A percentile compares a stretch with the other conserved stretches of the same genome.
phyloP scores from a whole-genome alignment of 1,139 yeast genomes.

The Tardiomyces depauwii region DNA sequence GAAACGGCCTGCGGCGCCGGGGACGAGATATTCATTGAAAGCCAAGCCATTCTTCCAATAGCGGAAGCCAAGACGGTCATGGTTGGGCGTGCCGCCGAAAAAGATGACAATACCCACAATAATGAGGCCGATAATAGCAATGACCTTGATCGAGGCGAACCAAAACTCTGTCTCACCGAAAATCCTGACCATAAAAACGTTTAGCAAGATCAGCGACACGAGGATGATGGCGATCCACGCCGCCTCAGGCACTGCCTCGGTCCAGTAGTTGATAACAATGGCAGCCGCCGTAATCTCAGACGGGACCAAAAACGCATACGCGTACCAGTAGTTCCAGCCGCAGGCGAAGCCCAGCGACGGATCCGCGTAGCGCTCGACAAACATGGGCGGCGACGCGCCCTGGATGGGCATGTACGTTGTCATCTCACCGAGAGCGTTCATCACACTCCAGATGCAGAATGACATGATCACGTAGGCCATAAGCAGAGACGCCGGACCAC shows the following conservation, averaged over 20 bases:
- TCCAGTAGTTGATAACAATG: slow-evolving; percentile 57
- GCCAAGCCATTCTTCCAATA: slow-evolving; percentile 59
- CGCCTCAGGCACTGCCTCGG: slow-evolving; percentile 26
- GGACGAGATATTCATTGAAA: slow-evolving; percentile 37
- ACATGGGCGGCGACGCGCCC: slow-evolving; percentile 62
- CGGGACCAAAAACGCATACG: slow-evolving; percentile 71
- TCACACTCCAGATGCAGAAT: slow-evolving; percentile 59
- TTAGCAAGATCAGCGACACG: slow-evolving; percentile 41
- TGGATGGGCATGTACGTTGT: slow-evolving; percentile 73
- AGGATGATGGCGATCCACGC: slow-evolving; percentile 59
- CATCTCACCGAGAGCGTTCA: slow-evolving; percentile 79
- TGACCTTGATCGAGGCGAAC: slow-evolving; percentile 47
- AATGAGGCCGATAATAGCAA: slow-evolving; percentile 55
- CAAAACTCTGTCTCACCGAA: slow-evolving; percentile 68
- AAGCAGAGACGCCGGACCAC: slow-evolving; percentile 73
- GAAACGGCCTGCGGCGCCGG: slow-evolving; percentile 42
- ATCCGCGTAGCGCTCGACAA: slow-evolving; percentile 33
- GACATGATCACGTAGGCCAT: slow-evolving; percentile 61
- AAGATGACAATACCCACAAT: slow-evolving; percentile 49
- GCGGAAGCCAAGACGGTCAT: slow-evolving; percentile 53
- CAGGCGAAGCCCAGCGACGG: slow-evolving; percentile 53
- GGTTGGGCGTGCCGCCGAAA: slow-evolving; percentile 56
- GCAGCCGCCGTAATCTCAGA: slow-evolving; percentile 71
- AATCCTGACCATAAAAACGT: slow-evolving; percentile 62
- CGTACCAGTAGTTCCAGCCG: slow-evolving; percentile 69